Evolutionary conservation across 352 stramenopile genomes (phyloP).

Genomic region (Phytopythium kandeliae): DNA sequence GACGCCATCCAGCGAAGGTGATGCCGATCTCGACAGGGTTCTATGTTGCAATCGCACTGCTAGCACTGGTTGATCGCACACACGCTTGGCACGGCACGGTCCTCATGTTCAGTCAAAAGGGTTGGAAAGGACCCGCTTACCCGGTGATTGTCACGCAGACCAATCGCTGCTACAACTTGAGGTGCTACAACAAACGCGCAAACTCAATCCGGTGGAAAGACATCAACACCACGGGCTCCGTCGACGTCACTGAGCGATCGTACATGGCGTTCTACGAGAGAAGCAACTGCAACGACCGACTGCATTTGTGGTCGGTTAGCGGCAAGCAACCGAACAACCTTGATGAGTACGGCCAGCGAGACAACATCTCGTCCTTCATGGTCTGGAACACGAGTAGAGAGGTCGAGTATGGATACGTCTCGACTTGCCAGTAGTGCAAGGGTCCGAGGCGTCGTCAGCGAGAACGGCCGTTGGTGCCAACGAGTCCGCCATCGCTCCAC

Average conservation of each 20-base stretch:
- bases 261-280: constrained; percentile 20
- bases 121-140: constrained; percentile 2
- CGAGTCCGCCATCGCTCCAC: no score
- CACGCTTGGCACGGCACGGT: constrained; percentile 14
- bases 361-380: constrained; percentile 29
- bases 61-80: constrained; percentile 5
- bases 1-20: no score
- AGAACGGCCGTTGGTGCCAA: constrained; percentile 7
- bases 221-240: neutral
- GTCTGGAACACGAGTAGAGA: constrained; percentile 15
- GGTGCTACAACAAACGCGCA: constrained; percentile 15
- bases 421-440: constrained; percentile 13
- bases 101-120: constrained; percentile 10
- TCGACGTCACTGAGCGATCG: constrained; percentile 3
- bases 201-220: constrained; percentile 11
- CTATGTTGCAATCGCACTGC: no score
- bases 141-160: constrained; percentile 4
- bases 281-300: constrained; percentile 10
- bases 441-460: no score
- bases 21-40: no score
- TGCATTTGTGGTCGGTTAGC: constrained; percentile 1
- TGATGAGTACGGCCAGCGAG: constrained; percentile 8
- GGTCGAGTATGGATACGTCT: constrained; percentile 7
- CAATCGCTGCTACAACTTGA: constrained; percentile 18
- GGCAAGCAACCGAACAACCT: constrained; percentile 14